These are phyloP conservation scores for Talaromyces borbonicus DNA, from an alignment of 495 filamentous ascomycete species.

Conservation along the genomic window DNA sequence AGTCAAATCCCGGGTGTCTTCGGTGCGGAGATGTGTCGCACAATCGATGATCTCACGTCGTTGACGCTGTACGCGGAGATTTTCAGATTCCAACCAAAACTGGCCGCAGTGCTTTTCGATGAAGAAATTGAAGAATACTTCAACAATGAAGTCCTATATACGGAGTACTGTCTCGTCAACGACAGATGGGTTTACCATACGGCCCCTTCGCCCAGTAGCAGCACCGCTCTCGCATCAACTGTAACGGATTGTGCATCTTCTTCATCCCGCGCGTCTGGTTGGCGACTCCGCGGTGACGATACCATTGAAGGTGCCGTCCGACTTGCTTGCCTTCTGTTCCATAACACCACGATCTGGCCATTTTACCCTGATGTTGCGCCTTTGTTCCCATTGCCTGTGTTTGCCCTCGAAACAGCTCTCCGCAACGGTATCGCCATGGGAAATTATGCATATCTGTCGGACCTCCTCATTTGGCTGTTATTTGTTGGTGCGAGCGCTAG, in stretches of 20 bases:
- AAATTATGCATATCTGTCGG: constrained; percentile 25
- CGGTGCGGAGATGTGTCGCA: constrained; percentile 21
- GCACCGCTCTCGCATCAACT: no score
- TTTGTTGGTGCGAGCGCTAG: constrained; percentile 32
- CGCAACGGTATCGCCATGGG: constrained; percentile 27
- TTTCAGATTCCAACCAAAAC: constrained; percentile 13
- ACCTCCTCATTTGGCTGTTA: constrained; percentile 33
- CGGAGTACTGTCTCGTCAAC: constrained; percentile 32
- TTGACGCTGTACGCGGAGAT: constrained; percentile 34
- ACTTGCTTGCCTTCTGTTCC: constrained; percentile 34
- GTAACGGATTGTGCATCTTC: no score
- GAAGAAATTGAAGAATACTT: constrained; percentile 36
- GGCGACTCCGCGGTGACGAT: constrained; percentile 46
- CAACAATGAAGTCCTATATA: constrained; percentile 35
- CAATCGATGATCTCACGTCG: constrained; percentile 30
- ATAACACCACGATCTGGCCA: constrained; percentile 37
- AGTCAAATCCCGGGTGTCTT: constrained; percentile 33
- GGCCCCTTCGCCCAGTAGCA: not conserved
- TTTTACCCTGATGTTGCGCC: constrained; percentile 35
- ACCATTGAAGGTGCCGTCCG: constrained; percentile 36
- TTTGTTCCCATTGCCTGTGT: constrained; percentile 31
- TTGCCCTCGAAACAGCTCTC: constrained; percentile 27
- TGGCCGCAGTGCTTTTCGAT: constrained; percentile 14
- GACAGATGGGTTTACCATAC: constrained; percentile 31
- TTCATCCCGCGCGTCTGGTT: constrained; percentile 36